phyloP scores from a whole-genome alignment of 805 yeast genomes.

The Ogataea paradorogensis region DNA sequence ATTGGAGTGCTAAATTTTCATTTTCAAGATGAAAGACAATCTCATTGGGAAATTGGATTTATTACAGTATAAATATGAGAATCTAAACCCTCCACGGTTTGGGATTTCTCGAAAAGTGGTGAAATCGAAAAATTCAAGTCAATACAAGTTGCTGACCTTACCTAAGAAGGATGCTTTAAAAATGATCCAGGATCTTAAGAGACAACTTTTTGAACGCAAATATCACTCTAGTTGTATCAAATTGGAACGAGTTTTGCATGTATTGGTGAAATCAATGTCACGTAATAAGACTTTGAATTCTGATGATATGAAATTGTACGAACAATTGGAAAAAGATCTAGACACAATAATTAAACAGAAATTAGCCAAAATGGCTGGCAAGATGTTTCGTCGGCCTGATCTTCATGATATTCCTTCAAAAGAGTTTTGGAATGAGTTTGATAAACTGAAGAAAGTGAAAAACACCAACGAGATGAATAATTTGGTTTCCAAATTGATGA shows the following conservation, averaged over 20 bases:
- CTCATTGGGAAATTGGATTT: slow-evolving; percentile 54
- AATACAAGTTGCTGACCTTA: slow-evolving; percentile 36
- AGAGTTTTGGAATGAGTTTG: slow-evolving; percentile 30
- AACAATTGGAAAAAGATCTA: slow-evolving; percentile 14
- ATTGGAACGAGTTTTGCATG: slow-evolving; percentile 38
- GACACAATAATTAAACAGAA: slow-evolving; percentile 23
- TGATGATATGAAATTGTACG: slow-evolving; percentile 3
- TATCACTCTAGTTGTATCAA: slow-evolving; percentile 44
- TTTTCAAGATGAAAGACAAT: slow-evolving; percentile 34
- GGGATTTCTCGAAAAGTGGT: slow-evolving; percentile 46
- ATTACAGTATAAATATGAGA: slow-evolving; percentile 48
- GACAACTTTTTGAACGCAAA: slow-evolving; percentile 46
- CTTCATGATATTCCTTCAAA: slow-evolving; percentile 26
- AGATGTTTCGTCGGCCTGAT: slow-evolving; percentile 19
- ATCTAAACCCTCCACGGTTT: slow-evolving; percentile 46
- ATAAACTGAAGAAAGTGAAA: slow-evolving; percentile 35
- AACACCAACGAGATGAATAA: slow-evolving; percentile 44
- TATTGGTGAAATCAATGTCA: slow-evolving; percentile 20
- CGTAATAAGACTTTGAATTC: slow-evolving; percentile 14
- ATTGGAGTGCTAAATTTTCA: slow-evolving; percentile 1
- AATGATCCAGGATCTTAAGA: slow-evolving; percentile 45
- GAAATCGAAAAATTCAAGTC: slow-evolving; percentile 39
- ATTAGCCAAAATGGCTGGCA: slow-evolving; percentile 22
- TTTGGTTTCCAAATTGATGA: slow-evolving; percentile 47
- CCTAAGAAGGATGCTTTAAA: slow-evolving; percentile 41